Evolutionary conservation across 352 stramenopile genomes (phyloP), one percentile per base, ranked within the genome.

Genomic region (Globisporangium spinosum): DNA sequence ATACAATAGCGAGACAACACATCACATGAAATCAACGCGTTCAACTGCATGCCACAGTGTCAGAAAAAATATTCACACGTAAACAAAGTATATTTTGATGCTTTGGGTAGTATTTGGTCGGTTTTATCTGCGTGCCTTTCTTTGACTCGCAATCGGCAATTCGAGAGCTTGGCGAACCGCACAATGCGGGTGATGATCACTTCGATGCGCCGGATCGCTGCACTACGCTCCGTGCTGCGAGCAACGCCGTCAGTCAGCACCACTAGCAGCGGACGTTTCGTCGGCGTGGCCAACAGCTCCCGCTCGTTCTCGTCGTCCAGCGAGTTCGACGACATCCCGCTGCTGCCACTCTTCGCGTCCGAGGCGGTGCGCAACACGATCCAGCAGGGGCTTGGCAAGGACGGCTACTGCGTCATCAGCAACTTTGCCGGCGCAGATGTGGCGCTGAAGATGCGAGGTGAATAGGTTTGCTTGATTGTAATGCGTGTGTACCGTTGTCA

Each of bases 361-460:
- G 71, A 77, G 43, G 35, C 74, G 0, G 76, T 80, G 69, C 76
- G 74, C 47, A 70, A 79, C 58, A 64, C 58, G 13, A 80, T 85
- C 67, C 65, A 77, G 51, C 64, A 79, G 38, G 76, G 75, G 5
- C 74, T 85, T 27, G 68, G 72, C 32, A 58, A 69, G 54, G 68
- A 85, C 13, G 77, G 77, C 43, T 85, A 75, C 57, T 79, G 73
- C 62, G 71, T 85, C 40, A 68, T 85, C 59, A 53, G 75, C 3
- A 65, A 63, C 64, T 85, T 85, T 58, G 77, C 77, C 10, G 77
- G 73, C 53, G 69, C 68, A 29, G 69, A 79, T 38, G 63, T 83
- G 15, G 76, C 75, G 32, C 67, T 68, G 7, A 68, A 72, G 47
- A 85, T 85, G 77, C 77, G 77, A 38, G 69, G 72, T 78, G 51